Conservation (phyloP, 1,284 basidiomycete genomes). For the Fomitopsis pinicola region DNA sequence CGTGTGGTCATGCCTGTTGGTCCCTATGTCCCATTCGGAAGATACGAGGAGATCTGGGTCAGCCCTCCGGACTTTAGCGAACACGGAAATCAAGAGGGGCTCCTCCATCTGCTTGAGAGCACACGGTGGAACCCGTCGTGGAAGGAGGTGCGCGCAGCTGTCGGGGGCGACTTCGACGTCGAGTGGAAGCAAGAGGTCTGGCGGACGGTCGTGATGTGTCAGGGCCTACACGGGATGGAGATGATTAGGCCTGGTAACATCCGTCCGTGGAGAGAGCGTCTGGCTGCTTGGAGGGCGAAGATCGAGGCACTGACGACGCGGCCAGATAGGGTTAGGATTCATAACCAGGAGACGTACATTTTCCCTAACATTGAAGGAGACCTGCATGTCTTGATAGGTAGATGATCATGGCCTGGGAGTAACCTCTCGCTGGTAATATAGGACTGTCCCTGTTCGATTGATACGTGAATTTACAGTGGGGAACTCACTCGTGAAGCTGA, state of each 20-base stretch:
- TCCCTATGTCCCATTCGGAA: too few species aligned
- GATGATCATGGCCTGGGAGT: neutral
- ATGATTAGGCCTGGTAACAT: neutral
- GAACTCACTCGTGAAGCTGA: too few species aligned
- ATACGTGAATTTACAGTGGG: too few species aligned
- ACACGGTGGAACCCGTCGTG: neutral
- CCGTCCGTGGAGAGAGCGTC: neutral
- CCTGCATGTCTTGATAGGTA: neutral
- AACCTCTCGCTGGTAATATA: too few species aligned
- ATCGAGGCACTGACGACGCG: neutral
- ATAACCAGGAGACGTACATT: neutral
- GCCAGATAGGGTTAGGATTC: neutral
- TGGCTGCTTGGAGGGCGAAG: neutral
- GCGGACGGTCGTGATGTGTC: neutral
- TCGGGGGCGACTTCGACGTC: neutral
- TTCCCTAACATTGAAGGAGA: neutral
- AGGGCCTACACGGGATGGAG: neutral
- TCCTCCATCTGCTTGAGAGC: neutral
- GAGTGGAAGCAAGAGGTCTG: neutral
- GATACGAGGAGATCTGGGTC: too few species aligned
- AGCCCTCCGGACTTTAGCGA: too few species aligned
- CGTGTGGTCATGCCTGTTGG: too few species aligned
- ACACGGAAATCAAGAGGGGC: neutral
- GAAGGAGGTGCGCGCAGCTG: neutral
- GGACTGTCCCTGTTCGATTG: too few species aligned